A percentile compares a stretch with the other conserved stretches of the same genome.
Evolutionary conservation across 23 red algal genomes (phyloP).

Genomic region (Gracilariopsis chorda): DNA sequence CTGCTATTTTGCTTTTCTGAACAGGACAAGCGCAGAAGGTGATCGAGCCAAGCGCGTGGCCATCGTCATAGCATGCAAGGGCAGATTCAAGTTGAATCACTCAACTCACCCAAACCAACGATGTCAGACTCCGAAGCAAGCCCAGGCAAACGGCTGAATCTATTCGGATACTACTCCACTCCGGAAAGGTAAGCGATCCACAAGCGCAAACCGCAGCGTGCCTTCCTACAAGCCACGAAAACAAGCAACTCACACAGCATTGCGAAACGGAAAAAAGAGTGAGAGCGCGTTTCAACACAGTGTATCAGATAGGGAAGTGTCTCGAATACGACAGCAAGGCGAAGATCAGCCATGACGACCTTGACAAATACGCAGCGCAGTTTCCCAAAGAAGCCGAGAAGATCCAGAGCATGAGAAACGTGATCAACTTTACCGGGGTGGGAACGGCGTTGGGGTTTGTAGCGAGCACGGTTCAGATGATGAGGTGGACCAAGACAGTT

Average conservation of each 20-base stretch:
- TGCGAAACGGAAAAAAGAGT: background rate
- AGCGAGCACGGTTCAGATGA: constrained; percentile 12
- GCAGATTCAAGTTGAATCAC: too few relatives aligned
- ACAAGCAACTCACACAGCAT: background rate
- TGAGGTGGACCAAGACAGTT: constrained; percentile 7
- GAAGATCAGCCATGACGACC: background rate
- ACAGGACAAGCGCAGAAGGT: too few relatives aligned
- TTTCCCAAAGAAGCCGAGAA: constrained; percentile 46
- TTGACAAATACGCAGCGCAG: background rate
- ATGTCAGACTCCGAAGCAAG: background rate
- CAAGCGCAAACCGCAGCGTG: background rate
- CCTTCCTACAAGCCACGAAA: background rate
- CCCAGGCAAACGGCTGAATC: background rate
- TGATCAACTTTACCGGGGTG: background rate
- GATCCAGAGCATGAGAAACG: constrained; percentile 7
- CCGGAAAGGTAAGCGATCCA: constrained; percentile 2
- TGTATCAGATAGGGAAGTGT: constrained; percentile 2
- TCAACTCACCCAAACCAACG: too few relatives aligned
- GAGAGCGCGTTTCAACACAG: constrained; percentile 28
- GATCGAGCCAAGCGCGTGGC: too few relatives aligned
- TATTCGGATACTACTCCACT: background rate
- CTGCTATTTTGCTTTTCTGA: too few relatives aligned
- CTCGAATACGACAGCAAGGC: background rate
- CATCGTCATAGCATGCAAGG: too few relatives aligned
- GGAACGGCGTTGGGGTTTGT: constrained; percentile 11